Conservation (phyloP, 345 rosid genomes). For the Reutealis trisperma region DNA sequence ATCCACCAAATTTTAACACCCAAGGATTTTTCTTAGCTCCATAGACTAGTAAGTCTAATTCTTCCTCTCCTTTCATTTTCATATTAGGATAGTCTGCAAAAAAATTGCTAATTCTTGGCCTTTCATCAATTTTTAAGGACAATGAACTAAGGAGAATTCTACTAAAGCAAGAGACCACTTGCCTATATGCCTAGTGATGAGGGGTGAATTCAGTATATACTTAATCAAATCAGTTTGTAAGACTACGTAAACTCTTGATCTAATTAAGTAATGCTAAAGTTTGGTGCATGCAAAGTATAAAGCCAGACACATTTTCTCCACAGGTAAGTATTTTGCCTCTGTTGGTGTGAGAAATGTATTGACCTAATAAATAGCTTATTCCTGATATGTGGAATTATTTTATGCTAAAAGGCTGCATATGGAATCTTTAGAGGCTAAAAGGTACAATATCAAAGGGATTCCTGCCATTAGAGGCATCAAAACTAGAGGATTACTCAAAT, state of each 20-base stretch:
- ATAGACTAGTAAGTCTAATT: no score
- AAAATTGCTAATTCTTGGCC: not conserved
- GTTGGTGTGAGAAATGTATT: no score
- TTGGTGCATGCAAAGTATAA: not conserved
- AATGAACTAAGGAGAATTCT: no score
- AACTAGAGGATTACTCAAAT: not conserved
- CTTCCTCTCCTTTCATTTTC: not conserved
- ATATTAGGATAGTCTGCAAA: not conserved
- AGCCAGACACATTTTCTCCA: not conserved
- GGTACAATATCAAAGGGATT: not conserved
- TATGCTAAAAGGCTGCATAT: not conserved
- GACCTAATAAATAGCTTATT: not conserved
- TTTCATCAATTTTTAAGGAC: not conserved
- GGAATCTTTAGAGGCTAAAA: not conserved
- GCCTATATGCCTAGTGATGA: not conserved
- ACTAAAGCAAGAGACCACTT: not conserved
- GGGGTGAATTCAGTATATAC: not conserved
- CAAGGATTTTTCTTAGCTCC: no score
- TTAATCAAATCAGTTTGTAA: not conserved
- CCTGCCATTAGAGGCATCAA: not conserved
- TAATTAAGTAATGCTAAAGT: not conserved
- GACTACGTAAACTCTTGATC: not conserved
- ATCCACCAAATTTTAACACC: no score
- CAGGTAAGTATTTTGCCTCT: not conserved
- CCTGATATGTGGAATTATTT: not conserved